Base-by-base conservation (phyloP, 768 basidiomycete genomes). In the Russula dissimulans region DNA sequence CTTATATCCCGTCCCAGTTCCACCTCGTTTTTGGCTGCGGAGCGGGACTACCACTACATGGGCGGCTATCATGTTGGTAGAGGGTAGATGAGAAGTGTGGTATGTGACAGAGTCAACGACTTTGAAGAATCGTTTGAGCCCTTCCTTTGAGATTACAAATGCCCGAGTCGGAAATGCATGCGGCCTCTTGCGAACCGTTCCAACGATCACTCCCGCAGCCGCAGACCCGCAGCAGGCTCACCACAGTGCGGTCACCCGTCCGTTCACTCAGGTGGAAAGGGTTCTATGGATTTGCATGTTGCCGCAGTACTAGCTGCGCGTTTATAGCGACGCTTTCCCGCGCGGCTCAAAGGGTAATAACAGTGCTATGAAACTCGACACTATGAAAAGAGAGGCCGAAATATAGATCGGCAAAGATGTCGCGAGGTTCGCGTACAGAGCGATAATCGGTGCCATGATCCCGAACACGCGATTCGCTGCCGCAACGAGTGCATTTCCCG, bases 401-500 rank as follows among this genome's bases (percentile, higher is more conserved):
- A 81, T 72, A 69, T 76, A 85, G 32, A 84, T 81, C 10, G 83
- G 83, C 3, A 77, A 79, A 2, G 79, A 66, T 8, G 79, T 79
- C 18, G 69, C 67, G 41, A 82, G 64, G 52, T 79, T 72, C 11
- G 81, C 72, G 47, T 81, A 79, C 54, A 81, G 65, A 31, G 79
- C 79, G 54, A 82, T 73, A 65, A 81, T 74, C 1, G 77, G 79
- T 1, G 81, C 77, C 75, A 83, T 81, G 64, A 86, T 75, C 26
- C 84, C 84, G 57, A 82, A 83, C 43, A 86, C 66, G 17, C 83
- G 75, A 66, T 80, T 82, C 14, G 79, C 76, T 14, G 75, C 73
- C 3, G 81, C 73, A 26, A 79, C 79, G 38, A 84, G 71, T 11
- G 78, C 81, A 45, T 79, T 81, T 26, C 82, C 82, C 1, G 82